Evolutionary conservation across 768 basidiomycete genomes (phyloP), one percentile per base, ranked within the genome.

Genomic region (Porpolomopsis calyptriformis): DNA sequence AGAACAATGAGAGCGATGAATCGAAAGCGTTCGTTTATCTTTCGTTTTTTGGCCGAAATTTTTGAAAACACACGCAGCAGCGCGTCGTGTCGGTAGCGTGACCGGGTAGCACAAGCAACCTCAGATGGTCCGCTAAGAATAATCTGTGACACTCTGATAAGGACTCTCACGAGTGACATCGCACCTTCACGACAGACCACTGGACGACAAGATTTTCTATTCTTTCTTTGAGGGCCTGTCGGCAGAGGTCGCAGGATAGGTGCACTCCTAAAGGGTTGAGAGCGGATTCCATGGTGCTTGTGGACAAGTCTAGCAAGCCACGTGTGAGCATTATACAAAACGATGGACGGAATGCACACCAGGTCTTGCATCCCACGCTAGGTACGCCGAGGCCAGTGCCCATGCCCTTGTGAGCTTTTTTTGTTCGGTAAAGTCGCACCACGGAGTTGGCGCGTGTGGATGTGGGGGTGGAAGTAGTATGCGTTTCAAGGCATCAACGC

Each of bases 321-420:
- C 44, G 41, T 45, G 49, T 57, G 26, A 57, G 55, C 18, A 40
- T 26, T 9, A 47, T 19, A 27, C 46, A n/a, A 37, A 14, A 46
- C 20, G 12, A 38, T 23, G n/a, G 11, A 19, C 6, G 5, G n/a
- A 40, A 16, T 14, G 60, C 72, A 49, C 56, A 86, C 84, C 85
- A 53, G 85, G 82, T 46, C 83, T 69, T 27, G 82, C 82, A 61
- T 87, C 85, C 85, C 85, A 88, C 8, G 82, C 82, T 5, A 89
- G 73, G 63, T 87, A 87, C 9, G 85, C 85, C 1, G 81, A 77
- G 19, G 86, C 85, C 25, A 89, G 64, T 11, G 85, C 83, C 85
- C 85, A 89, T 4, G 85, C 85, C 37, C 85, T 66, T 9, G 82
- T 82, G 29, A 89, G 56, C 56, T 76, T 84, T 65, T 86, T 87